Evolutionary conservation across 2,329 filamentous ascomycete genomes (phyloP).

Genomic region (Dendryphion nanum): DNA sequence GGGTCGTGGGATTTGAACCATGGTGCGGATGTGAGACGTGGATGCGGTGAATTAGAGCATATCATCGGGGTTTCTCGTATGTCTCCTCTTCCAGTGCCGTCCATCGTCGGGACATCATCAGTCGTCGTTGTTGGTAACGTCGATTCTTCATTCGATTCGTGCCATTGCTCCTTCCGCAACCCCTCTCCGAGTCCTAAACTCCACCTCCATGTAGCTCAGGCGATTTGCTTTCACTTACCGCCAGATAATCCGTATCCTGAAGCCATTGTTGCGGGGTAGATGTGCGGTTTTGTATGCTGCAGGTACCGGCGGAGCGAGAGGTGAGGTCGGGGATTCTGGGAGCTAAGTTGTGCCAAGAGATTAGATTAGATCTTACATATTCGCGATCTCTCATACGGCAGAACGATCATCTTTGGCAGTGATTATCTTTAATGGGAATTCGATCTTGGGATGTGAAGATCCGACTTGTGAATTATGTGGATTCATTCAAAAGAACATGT

Average conservation of each 20-base stretch:
- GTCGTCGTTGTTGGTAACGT: slow-evolving; percentile 12
- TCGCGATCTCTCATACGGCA: too few species aligned
- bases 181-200: slow-evolving; percentile 9
- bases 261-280: slow-evolving; percentile 59
- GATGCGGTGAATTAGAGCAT: too few species aligned
- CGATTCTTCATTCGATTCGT: slow-evolving; percentile 8
- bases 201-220: neutral
- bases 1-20: too few species aligned
- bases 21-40: too few species aligned
- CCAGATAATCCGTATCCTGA: slow-evolving; percentile 80
- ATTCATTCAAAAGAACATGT: too few species aligned
- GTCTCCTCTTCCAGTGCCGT: too few species aligned
- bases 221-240: slow-evolving; percentile 55
- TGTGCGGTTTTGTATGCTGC: slow-evolving; percentile 25
- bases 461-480: too few species aligned
- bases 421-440: too few species aligned
- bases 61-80: too few species aligned
- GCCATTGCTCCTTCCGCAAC: slow-evolving; percentile 17
- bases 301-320: neutral
- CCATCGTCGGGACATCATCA: neutral
- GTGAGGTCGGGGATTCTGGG: neutral
- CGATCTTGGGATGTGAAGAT: too few species aligned
- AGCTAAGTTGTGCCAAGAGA: neutral
- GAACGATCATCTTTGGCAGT: too few species aligned
- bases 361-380: neutral